phyloP scores from a whole-genome alignment of 164 flowering plant species.

The Pachysandra terminalis region DNA sequence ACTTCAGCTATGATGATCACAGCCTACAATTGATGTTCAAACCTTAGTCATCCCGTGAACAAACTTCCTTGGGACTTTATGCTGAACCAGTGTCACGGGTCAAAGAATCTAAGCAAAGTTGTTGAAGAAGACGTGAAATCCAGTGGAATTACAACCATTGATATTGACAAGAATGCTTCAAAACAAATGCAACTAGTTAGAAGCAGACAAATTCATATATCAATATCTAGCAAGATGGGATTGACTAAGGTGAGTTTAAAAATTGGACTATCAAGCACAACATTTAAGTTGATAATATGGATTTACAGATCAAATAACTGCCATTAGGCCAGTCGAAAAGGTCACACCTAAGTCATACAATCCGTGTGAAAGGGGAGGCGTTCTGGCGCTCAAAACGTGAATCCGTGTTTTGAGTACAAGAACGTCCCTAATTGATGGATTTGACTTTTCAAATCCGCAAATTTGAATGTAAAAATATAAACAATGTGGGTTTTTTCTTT shows the following conservation, averaged over 20 bases:
- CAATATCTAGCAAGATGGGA: background rate
- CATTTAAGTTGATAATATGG: background rate
- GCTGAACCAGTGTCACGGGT: background rate
- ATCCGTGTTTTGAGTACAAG: too few relatives aligned
- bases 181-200: too few relatives aligned
- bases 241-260: background rate
- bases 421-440: too few relatives aligned
- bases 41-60: background rate
- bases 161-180: background rate
- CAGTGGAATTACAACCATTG: background rate
- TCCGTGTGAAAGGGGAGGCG: too few relatives aligned
- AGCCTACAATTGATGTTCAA: slow-evolving; percentile 42
- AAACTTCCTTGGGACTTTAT: background rate
- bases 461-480: too few relatives aligned
- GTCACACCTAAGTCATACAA: too few relatives aligned
- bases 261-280: background rate
- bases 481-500: too few relatives aligned
- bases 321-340: too few relatives aligned
- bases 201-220: too few relatives aligned
- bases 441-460: too few relatives aligned
- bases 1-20: slow-evolving; percentile 65
- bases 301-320: too few relatives aligned
- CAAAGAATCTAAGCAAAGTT: background rate
- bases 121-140: background rate
- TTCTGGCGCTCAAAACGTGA: too few relatives aligned